These are phyloP conservation scores for Saturnispora saitoi DNA, from an alignment of 805 yeast genomes.

Conservation along the genomic window DNA sequence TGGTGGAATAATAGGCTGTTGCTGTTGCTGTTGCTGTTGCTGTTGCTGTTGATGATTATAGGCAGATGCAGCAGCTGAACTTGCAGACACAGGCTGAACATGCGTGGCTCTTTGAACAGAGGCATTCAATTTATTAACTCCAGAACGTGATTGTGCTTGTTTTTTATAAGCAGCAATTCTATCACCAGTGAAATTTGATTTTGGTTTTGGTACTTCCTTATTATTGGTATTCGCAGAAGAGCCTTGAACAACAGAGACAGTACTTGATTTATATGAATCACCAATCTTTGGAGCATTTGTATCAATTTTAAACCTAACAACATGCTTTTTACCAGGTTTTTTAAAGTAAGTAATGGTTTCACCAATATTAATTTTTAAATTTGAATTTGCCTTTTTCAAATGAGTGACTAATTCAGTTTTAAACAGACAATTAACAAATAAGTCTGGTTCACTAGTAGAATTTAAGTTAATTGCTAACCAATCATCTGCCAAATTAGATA, in stretches of 20 bases:
- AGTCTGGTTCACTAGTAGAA: slow-evolving; percentile 59
- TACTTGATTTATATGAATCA: slow-evolving; percentile 82
- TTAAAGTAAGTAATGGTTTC: slow-evolving; percentile 75
- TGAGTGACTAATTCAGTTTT: slow-evolving; percentile 85
- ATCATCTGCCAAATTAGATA: slow-evolving; percentile 79
- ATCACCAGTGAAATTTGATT: slow-evolving; percentile 21
- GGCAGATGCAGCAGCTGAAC: slow-evolving; percentile 30
- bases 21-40: slow-evolving; percentile 1
- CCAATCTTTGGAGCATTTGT: slow-evolving; percentile 54
- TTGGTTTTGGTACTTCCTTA: slow-evolving; percentile 67
- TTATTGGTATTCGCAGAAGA: slow-evolving; percentile 65
- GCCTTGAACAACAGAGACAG: slow-evolving; percentile 75
- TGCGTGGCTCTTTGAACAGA: background rate
- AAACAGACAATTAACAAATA: slow-evolving; percentile 69
- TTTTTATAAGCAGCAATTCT: slow-evolving; percentile 23
- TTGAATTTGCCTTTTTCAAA: slow-evolving; percentile 51
- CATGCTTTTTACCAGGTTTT: slow-evolving; percentile 75
- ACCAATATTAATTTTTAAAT: slow-evolving; percentile 56
- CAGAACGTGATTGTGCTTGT: slow-evolving; percentile 8
- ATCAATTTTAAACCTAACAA: slow-evolving; percentile 60
- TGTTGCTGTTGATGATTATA: slow-evolving; percentile 2
- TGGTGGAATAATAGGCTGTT: slow-evolving; percentile 8
- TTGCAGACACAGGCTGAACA: background rate
- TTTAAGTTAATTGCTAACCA: slow-evolving; percentile 73
- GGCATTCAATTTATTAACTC: background rate